Evolutionary conservation across 2,329 filamentous ascomycete genomes (phyloP), one percentile per base, ranked within the genome.

Genomic region (Aspergillus sp.): DNA sequence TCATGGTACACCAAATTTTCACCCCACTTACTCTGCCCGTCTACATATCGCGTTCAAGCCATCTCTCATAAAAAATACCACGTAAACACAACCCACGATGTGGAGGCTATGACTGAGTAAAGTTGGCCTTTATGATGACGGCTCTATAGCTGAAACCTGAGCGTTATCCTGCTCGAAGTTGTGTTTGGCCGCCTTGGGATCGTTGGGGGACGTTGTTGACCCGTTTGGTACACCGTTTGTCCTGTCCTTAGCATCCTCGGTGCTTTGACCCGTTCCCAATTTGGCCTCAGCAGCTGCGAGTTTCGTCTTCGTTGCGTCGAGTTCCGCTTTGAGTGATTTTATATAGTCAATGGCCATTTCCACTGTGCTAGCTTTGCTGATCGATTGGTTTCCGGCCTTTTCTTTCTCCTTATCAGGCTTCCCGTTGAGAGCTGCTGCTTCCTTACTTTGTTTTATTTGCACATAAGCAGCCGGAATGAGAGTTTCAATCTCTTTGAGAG

Each of bases 331-430:
- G 60, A 99, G 76, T 59, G 87, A 84, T 75, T 91, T 93, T 77
- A 99, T 97, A 71, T 98, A 97, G 57, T 93, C 88, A 67, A 98
- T 98, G 1, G 95, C 95, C 76, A 90, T 88, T 76, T 99, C 95
- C n/a, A 99, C 95, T 1, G 96, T 97, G 65, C 90, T 96, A 1
- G 95, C 95, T 74, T 98, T 99, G 76, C 92, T 97, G 68, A 88
- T 92, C 33, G 89, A 86, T 52, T 86, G 83, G 11, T 76, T 79
- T 8, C 68, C 66, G 57, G 69, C 68, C 58, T 75, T 77, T 76
- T 70, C 83, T 81, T 66, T 81, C 76, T 80, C 80, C 25, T 79
- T 81, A 17, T 76, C 77, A 33, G 73, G 43, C 45, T 69, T 72
- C 39, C 59, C 37, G 80, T 79, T 61, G 76, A 77, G 45, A 21